phyloP scores from a whole-genome alignment of 1,139 yeast species.

The Lodderomyces margitis region DNA sequence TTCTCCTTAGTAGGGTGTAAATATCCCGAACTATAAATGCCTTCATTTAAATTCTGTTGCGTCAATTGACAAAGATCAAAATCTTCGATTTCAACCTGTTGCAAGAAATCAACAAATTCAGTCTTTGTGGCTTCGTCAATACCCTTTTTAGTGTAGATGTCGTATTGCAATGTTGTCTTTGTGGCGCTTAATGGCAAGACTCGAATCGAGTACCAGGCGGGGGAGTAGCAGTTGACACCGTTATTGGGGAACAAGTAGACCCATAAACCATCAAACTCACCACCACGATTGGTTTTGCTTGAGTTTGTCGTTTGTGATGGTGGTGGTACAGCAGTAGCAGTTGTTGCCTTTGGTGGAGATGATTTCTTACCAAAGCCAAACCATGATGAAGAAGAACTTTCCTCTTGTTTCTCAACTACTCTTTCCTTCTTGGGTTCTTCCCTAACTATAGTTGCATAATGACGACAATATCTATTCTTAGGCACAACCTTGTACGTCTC shows the following conservation, averaged over 20 bases:
- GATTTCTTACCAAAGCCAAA: conserved; percentile 47
- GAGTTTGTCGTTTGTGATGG: conserved; percentile 11
- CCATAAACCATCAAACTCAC: conserved; percentile 61
- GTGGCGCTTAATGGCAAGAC: conserved; percentile 54
- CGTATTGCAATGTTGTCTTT: conserved; percentile 57
- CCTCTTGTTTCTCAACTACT: conserved; percentile 14
- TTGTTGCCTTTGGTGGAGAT: background rate
- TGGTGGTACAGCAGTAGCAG: background rate
- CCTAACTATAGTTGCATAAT: conserved; percentile 35
- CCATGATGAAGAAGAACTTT: conserved; percentile 31
- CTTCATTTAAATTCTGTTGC: conserved; percentile 59
- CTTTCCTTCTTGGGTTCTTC: conserved; percentile 14
- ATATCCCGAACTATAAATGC: conserved; percentile 55
- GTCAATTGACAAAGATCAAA: conserved; percentile 57
- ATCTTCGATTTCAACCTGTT: conserved; percentile 59
- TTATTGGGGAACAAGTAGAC: conserved; percentile 57
- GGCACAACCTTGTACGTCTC: conserved; percentile 65
- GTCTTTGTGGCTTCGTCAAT: conserved; percentile 48
- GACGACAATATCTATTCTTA: conserved; percentile 57
- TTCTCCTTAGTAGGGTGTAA: conserved; percentile 58
- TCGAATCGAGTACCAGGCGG: conserved; percentile 64
- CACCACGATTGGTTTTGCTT: conserved; percentile 47
- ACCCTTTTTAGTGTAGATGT: conserved; percentile 61
- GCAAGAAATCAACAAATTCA: conserved; percentile 62
- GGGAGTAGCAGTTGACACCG: conserved; percentile 62